These are phyloP conservation scores for Colletotrichum sp. DNA, from an alignment of 2,329 filamentous ascomycete species.

Conservation along the genomic window DNA sequence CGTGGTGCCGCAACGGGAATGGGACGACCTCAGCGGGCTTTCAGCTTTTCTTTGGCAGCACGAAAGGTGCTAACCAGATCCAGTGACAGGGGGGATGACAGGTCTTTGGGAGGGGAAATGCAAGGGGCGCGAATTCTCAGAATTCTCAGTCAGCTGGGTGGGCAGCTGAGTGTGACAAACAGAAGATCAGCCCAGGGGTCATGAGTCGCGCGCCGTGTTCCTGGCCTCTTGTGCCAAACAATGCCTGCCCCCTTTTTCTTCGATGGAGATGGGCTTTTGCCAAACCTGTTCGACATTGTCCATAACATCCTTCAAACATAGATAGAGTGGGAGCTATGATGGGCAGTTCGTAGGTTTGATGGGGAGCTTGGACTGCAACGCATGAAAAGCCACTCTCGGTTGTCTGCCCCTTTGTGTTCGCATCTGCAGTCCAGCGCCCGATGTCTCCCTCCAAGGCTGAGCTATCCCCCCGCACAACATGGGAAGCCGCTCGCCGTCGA, in stretches of 20 bases:
- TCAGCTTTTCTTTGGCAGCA: neutral
- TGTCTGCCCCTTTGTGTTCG: neutral
- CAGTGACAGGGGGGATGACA: neutral
- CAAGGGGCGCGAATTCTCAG: neutral
- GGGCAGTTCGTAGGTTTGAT: neutral
- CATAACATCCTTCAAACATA: neutral
- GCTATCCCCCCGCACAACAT: neutral
- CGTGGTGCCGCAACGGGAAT: neutral
- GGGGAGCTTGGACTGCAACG: neutral
- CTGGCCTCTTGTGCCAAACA: neutral
- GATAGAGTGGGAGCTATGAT: neutral
- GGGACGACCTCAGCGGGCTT: neutral
- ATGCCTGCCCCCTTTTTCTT: neutral
- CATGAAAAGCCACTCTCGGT: neutral
- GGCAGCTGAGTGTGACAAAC: neutral
- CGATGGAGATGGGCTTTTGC: neutral
- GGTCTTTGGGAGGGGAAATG: neutral
- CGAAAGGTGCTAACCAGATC: neutral
- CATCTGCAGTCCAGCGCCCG: neutral
- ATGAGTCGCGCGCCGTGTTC: neutral
- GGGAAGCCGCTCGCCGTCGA: neutral
- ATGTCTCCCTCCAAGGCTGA: neutral
- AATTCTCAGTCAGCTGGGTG: neutral
- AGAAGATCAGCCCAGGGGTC: neutral
- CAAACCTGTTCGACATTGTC: neutral